Evolutionary conservation across 306 rosid species (phyloP), one percentile per base, ranked within the genome.

Genomic region (Acacia confusa): DNA sequence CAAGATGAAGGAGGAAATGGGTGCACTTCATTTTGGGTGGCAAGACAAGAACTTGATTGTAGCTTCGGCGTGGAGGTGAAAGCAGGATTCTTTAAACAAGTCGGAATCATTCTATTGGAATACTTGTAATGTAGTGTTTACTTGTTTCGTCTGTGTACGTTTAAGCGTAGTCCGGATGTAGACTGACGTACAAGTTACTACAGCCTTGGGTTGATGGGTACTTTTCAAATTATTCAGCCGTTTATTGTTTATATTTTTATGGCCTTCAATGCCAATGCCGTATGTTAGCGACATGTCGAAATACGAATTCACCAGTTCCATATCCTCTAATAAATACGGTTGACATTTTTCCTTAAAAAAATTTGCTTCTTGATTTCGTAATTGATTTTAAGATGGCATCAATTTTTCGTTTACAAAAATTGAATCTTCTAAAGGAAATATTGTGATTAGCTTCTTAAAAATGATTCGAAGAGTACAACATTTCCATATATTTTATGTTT

Each of bases 1-100:
- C 92, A 90, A 87, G 86, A 77, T 92, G 74, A 88, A 89, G 82
- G 89, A 90, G 73, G 97, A 95, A 75, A 87, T 87, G 86, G 97
- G 95, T 1, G 87, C 88, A 6, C 90, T 95, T 50, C 97, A 87
- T 86, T 95, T 95, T 77, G 99, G 99, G 38, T 95, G 98, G 99
- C 94, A 86, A 77, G 92, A 90, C 84, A 95, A 91, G 82, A 91
- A 78, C 87, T 87, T 95, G 86, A 86, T 95, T 63, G 95, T 95
- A 78, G 87, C 99, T 79, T 95, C 99, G 41, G 92, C 97, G 32
- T 95, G 99, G 99, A 93, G 87, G 84, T 95, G 88, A 92, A 55
- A 9, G 64, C 53, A 76, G 38, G 38, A 47, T 71, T 81, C 55
- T 77, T 80, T 72, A 67, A 32, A 48, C 57, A 19, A 20, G 4